Percentiles rank a stretch among this genome's conserved stretches.
Conservation (phyloP, 306 rosid genomes). For the Corylus avellana region DNA sequence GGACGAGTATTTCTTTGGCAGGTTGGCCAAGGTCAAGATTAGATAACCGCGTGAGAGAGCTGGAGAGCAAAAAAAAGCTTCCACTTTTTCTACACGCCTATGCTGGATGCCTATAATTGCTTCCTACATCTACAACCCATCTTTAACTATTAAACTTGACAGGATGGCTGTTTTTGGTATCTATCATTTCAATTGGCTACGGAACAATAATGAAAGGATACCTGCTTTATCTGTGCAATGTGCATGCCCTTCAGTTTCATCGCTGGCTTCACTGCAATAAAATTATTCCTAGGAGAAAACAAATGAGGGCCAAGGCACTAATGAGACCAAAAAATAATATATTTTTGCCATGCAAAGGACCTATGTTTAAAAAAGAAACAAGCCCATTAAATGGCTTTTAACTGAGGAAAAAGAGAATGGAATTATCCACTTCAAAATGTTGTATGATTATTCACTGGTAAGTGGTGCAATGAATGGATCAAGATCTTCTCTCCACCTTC, state of each 20-base stretch:
- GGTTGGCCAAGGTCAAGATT: not conserved
- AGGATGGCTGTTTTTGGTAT: not conserved
- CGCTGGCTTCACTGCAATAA: constrained; percentile 16
- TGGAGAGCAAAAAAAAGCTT: constrained; percentile 33
- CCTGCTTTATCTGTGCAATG: not conserved
- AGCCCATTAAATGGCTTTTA: not conserved
- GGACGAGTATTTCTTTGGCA: not conserved
- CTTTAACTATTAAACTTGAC: not conserved
- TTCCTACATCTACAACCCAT: constrained; percentile 5
- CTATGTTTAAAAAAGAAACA: not conserved
- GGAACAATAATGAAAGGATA: not conserved
- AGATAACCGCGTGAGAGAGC: constrained; percentile 14
- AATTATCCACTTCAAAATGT: constrained; percentile 3
- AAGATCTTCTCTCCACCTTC: constrained; percentile 78
- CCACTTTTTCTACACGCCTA: constrained; percentile 27
- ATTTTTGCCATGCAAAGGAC: constrained; percentile 29
- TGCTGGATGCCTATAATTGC: not conserved
- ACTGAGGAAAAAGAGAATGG: not conserved
- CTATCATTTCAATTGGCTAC: not conserved
- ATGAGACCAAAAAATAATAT: constrained; percentile 11
- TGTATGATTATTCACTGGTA: constrained; percentile 1
- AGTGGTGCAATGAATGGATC: constrained; percentile 31
- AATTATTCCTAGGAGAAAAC: not conserved
- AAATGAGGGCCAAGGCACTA: not conserved
- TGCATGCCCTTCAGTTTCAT: too few species aligned